Conservation (phyloP, 192 early-diverging fungal genomes). For the Neocallimastix lanati region DNA sequence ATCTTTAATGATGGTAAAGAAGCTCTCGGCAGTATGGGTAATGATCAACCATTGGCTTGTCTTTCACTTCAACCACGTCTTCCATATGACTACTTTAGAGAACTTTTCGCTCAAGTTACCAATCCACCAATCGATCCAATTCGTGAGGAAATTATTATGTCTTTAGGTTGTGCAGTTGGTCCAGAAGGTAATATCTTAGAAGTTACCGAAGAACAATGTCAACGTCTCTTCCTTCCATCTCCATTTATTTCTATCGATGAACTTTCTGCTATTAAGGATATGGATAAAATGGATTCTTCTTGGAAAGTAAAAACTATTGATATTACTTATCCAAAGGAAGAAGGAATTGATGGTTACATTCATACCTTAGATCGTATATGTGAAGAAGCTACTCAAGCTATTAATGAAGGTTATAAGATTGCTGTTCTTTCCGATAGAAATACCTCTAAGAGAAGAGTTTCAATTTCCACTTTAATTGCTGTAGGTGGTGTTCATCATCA, state of each 20-base stretch:
- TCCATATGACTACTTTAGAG: constrained; percentile 91
- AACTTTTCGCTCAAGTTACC: constrained; percentile 75
- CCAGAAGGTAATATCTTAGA: constrained; percentile 87
- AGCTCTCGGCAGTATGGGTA: constrained; percentile 96
- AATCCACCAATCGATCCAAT: constrained; percentile 95
- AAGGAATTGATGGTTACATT: constrained; percentile 64
- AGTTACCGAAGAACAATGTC: constrained; percentile 55
- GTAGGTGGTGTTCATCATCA: constrained; percentile 87
- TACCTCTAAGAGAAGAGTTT: constrained; percentile 42
- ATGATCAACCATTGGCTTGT: constrained; percentile 88
- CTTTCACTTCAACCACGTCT: constrained; percentile 69
- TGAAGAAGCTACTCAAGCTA: constrained; percentile 60
- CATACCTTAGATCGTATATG: constrained; percentile 72
- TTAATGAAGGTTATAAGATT: constrained; percentile 59
- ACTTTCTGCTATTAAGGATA: constrained; percentile 53
- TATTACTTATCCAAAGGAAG: constrained; percentile 57
- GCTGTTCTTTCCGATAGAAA: constrained; percentile 67
- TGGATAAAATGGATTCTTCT: constrained; percentile 39
- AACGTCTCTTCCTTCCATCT: constrained; percentile 61
- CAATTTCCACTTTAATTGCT: constrained; percentile 70
- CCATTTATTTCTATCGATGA: constrained; percentile 74
- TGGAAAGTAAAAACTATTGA: constrained; percentile 74
- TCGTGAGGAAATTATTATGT: constrained; percentile 97
- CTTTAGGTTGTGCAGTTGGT: constrained; percentile 80
- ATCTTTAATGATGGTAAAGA: constrained; percentile 86